Evolutionary conservation across 768 basidiomycete species (phyloP), one percentile per base, ranked within the genome.

Genomic region (Phallus indusiatus): DNA sequence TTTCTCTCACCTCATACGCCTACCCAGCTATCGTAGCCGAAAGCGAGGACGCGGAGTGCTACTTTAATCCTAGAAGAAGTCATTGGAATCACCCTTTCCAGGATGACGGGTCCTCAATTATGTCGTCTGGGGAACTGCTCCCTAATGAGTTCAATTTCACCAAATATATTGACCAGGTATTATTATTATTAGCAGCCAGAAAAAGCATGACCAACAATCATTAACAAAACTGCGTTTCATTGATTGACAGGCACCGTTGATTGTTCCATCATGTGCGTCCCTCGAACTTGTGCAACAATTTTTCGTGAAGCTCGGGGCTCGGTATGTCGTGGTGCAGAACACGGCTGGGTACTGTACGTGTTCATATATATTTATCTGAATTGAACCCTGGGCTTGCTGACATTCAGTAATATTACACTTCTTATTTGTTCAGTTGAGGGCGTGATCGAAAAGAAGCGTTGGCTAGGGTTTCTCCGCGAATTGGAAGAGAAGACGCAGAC

Each of bases 221-320:
- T 42, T 42, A n/a, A 42, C n/a, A 7, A 3, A 2, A 28, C 20
- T 37, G 47, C 34, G 7, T 33, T 17, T 24, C 8, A 20, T 36
- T 47, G 16, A 51, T 56, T 34, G 33, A 2, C 53, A 93, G 88
- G 93, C 95, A 1, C 96, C 96, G 0, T 75, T 97, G 58, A 89
- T 86, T 0, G 81, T 97, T 42, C 84, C 85, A 60, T 82, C 81
- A 0, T 85, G 94, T 65, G 86, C 91, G 1, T 91, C 96, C 0
- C 76, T 98, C 68, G 91, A 96, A 70, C 80, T 97, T 53, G 78
- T 97, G 0, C 95, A 97, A 67, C 91, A 91, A 68, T 82, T 95
- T 67, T 98, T 98, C 66, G 86, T 85, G 60, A 97, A 97, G 70
- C 81, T 98, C 18, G 96, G 96, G 0, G 90, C 92, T 11, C 81